These are phyloP conservation scores for Diaporthe caulivora DNA, from an alignment of 2,329 filamentous ascomycete genomes.

Conservation along the genomic window DNA sequence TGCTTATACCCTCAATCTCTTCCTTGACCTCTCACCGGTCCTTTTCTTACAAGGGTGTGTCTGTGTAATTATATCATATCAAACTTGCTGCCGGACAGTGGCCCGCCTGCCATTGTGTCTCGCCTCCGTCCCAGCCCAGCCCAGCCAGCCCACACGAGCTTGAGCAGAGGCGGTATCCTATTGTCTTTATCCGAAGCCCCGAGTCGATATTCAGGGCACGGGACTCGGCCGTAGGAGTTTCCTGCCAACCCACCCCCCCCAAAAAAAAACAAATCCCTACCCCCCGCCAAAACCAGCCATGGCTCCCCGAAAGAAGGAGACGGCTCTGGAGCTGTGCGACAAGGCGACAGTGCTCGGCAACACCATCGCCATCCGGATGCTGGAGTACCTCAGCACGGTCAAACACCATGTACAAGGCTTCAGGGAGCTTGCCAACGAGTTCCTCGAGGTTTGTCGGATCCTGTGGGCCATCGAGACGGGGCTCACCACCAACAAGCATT, in stretches of 20 bases:
- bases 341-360: constrained; percentile 72
- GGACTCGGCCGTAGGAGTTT: not conserved
- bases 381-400: constrained; percentile 71
- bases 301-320: constrained; percentile 46
- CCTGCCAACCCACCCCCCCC: no score
- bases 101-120: constrained; percentile 11
- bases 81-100: constrained; percentile 29
- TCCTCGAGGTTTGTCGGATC: constrained; percentile 75
- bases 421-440: constrained; percentile 72
- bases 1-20: constrained; percentile 23
- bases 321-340: constrained; percentile 64
- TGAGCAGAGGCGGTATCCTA: not conserved
- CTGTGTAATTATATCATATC: constrained; percentile 19
- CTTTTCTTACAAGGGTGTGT: constrained; percentile 6
- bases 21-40: not conserved
- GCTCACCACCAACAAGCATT: constrained; percentile 61
- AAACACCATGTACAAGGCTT: constrained; percentile 68
- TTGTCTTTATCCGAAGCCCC: not conserved
- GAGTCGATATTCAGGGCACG: no score
- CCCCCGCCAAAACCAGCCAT: constrained; percentile 37
- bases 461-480: constrained; percentile 78
- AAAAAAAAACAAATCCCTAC: no score
- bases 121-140: not conserved
- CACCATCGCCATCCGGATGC: constrained; percentile 73
- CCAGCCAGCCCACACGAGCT: not conserved